Evolutionary conservation across 257 asterid genomes (phyloP), one percentile per base, ranked within the genome.

Genomic region (Orobanche coerulescens): DNA sequence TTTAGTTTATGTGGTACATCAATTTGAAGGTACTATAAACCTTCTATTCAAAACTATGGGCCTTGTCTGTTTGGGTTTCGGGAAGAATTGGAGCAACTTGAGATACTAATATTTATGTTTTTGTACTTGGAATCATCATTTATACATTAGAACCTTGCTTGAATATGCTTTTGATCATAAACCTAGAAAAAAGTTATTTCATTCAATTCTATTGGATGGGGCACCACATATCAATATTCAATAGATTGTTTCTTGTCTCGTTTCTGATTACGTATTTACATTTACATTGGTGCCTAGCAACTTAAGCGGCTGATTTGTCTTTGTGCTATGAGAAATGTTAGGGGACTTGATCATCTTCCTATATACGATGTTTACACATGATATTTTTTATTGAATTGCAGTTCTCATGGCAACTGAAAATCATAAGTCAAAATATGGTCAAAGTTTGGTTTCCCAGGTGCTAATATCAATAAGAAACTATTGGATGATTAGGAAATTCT

Each of bases 381-480:
- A 2, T 7, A 7, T 2, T 30, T n/a, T 30, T 30, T 30, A 30
- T 26, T 48, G 10, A 26, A 37, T 25, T 48, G 58, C 25, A 39
- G 57, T 26, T 37, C 5, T 49, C 44, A 26, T 28, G n/a, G 56
- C 48, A 12, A 18, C 57, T 46, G 65, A 48, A 9, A 47, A 57
- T 70, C 53, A 70, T 46, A 57, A 63, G 66, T 30, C 31, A 63
- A 26, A 55, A 51, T 20, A 48, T 71, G 63, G 63, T 71, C 30
- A 46, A 44, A 7, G 67, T 71, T 30, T 46, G 24, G 56, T 71
- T 71, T 31, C 5, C 36, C 53, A 44, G 39, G 54, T 56, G 62
- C 71, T n/a, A n/a, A n/a, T n/a, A n/a, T n/a, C n/a, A n/a, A n/a
- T n/a, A n/a, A n/a, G n/a, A n/a, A n/a, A n/a, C 19, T 70, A 66